These are phyloP conservation scores for Venturia pyrina DNA, from an alignment of 2,329 filamentous ascomycete species.

Conservation along the genomic window DNA sequence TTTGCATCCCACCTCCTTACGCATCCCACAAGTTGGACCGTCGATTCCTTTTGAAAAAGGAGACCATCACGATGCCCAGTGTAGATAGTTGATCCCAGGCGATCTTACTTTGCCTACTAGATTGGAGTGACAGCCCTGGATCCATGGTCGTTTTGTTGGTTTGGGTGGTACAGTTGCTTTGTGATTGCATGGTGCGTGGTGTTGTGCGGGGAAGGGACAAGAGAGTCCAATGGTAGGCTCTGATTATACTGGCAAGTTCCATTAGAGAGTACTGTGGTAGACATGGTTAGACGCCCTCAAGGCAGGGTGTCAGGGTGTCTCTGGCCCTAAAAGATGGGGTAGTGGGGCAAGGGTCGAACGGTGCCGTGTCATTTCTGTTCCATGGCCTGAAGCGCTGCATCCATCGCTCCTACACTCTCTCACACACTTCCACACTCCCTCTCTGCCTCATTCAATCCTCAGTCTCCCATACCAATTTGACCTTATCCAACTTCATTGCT, in stretches of 20 bases:
- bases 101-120: too few relatives aligned
- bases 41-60: too few relatives aligned
- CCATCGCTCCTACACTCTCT: too few relatives aligned
- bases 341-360: not conserved
- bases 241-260: too few relatives aligned
- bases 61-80: not conserved
- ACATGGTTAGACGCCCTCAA: too few relatives aligned
- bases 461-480: not conserved
- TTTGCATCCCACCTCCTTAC: too few relatives aligned
- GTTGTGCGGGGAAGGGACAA: not conserved
- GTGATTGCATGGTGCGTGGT: not conserved
- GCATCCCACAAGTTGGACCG: too few relatives aligned
- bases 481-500: not conserved
- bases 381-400: too few relatives aligned
- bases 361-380: not conserved
- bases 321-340: slow-evolving; percentile 1
- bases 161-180: not conserved
- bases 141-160: not conserved
- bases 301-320: not conserved
- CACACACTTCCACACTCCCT: too few relatives aligned
- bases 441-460: not conserved
- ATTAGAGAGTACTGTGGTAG: too few relatives aligned
- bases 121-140: not conserved
- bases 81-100: too few relatives aligned
- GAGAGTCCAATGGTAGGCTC: not conserved